Evolutionary conservation across 2,329 filamentous ascomycete species (phyloP).

Genomic region (Fusarium neocosmosporiellum): DNA sequence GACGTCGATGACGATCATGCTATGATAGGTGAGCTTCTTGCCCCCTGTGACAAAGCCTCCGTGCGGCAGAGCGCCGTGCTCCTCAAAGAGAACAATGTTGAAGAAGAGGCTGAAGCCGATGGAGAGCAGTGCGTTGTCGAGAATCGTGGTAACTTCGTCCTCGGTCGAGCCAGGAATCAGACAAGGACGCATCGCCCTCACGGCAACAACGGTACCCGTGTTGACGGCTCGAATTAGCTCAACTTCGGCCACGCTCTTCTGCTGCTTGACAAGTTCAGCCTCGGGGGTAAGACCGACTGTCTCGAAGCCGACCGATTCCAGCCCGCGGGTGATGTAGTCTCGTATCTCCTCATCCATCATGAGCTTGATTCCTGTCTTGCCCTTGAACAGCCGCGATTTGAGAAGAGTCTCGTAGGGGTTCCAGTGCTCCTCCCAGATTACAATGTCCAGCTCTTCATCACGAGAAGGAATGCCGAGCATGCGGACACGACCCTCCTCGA

Average conservation of each 20-base stretch:
- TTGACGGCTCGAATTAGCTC: conserved; percentile 71
- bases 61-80: conserved; percentile 64
- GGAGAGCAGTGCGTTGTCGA: conserved; percentile 66
- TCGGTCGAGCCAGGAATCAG: conserved; percentile 68
- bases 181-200: conserved; percentile 67
- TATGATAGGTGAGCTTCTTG: conserved; percentile 63
- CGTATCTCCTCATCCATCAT: conserved; percentile 75
- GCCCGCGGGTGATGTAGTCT: conserved; percentile 70
- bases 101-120: conserved; percentile 69
- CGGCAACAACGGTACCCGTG: conserved; percentile 70
- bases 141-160: conserved; percentile 64
- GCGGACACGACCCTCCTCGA: conserved; percentile 69
- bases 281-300: conserved; percentile 64
- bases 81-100: conserved; percentile 72
- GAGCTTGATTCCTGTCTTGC: conserved; percentile 50
- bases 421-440: conserved; percentile 74
- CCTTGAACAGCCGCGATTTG: conserved; percentile 54
- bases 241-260: conserved; percentile 66
- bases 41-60: conserved; percentile 63
- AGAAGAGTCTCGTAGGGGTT: conserved; percentile 68
- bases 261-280: conserved; percentile 69
- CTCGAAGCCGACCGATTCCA: conserved; percentile 64
- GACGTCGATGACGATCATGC: conserved; percentile 72
- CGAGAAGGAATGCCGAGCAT: conserved; percentile 69
- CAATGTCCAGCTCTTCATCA: conserved; percentile 60